A percentile compares a stretch with the other conserved stretches of the same genome.
Conservation (phyloP, 371 early-diverging fungal genomes). For the Fennellomyces sp. region DNA sequence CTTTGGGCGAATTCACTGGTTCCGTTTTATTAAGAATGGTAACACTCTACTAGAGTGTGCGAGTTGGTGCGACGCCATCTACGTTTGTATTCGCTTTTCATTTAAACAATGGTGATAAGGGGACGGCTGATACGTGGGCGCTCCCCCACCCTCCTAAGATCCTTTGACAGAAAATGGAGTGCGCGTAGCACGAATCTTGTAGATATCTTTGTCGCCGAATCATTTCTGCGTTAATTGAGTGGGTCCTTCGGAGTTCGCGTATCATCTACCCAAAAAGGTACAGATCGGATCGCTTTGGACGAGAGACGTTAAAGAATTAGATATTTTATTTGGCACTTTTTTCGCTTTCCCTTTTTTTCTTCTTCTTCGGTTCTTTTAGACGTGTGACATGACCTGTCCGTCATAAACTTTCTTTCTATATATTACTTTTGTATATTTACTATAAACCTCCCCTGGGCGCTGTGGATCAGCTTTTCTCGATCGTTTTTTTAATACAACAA, state of each 20-base stretch:
- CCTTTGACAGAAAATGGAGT: not conserved
- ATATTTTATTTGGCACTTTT: not conserved
- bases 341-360: not conserved
- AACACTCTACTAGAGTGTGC: too few relatives aligned
- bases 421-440: not conserved
- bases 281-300: conserved; percentile 15
- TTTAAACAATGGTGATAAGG: not conserved
- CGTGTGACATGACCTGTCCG: conserved; percentile 9
- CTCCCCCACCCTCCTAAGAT: not conserved
- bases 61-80: not conserved
- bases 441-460: not conserved
- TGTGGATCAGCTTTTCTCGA: conserved; percentile 14
- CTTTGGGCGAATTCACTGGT: not conserved
- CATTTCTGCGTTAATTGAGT: not conserved
- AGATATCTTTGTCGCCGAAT: not conserved
- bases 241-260: not conserved
- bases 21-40: conserved; percentile 4
- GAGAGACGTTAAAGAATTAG: too few relatives aligned
- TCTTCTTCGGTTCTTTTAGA: not conserved
- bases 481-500: not conserved
- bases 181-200: not conserved
- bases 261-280: conserved; percentile 9
- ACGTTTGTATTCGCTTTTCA: not conserved
- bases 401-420: not conserved
- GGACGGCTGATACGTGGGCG: too few relatives aligned